Conservation (phyloP, 2,329 filamentous ascomycete species). For the Lizonia empirigonia region DNA sequence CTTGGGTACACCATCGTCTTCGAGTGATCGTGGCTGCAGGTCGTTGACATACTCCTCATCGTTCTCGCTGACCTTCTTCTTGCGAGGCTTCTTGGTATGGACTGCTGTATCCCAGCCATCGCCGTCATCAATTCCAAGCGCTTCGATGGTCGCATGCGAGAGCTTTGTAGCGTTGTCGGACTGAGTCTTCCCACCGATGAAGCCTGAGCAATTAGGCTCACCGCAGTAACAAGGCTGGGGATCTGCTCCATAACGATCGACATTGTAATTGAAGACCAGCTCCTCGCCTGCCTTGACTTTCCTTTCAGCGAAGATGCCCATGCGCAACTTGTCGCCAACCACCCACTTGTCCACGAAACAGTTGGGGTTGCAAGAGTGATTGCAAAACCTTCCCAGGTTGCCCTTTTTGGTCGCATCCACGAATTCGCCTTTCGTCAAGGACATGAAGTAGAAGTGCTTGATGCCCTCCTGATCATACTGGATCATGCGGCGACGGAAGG, state of each 20-base stretch:
- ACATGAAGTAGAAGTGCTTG: conserved; percentile 99
- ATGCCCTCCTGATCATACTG: conserved; percentile 96
- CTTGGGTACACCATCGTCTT: conserved; percentile 84
- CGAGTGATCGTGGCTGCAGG: conserved; percentile 76
- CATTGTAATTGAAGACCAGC: conserved; percentile 98
- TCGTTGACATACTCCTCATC: conserved; percentile 96
- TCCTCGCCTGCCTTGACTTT: conserved; percentile 88
- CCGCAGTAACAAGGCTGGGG: conserved; percentile 97
- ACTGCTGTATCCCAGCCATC: conserved; percentile 92
- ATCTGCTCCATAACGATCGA: conserved; percentile 95
- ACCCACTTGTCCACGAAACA: conserved; percentile 99
- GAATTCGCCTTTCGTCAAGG: conserved; percentile 92
- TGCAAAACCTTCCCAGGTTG: conserved; percentile 95
- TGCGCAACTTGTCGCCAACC: conserved; percentile 93
- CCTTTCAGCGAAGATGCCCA: conserved; percentile 96
- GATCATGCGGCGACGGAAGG: conserved; percentile 86
- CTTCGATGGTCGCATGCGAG: conserved; percentile 86
- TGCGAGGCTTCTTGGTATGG: conserved; percentile 86
- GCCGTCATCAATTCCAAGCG: conserved; percentile 89
- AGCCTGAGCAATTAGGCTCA: conserved; percentile 92
- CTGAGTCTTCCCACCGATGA: conserved; percentile 96
- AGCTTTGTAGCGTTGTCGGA: conserved; percentile 94
- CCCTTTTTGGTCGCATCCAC: conserved; percentile 97
- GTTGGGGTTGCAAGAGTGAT: conserved; percentile 98
- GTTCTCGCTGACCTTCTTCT: conserved; percentile 89